These are phyloP conservation scores for Aspergillus sergii DNA, from an alignment of 2,329 filamentous ascomycete genomes.

Conservation along the genomic window DNA sequence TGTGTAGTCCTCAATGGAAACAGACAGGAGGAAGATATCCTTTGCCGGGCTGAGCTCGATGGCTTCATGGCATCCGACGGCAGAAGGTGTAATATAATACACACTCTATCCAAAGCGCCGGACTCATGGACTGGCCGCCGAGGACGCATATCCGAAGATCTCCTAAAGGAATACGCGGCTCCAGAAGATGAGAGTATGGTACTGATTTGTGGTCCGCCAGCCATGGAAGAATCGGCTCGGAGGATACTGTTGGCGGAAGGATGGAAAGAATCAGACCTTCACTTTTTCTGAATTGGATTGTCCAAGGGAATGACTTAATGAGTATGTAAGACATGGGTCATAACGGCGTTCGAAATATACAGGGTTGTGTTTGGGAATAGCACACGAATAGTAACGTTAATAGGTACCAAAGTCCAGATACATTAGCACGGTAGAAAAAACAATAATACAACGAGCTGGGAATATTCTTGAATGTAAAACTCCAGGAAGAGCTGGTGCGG, in stretches of 20 bases:
- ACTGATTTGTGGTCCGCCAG: conserved; percentile 76
- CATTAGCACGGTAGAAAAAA: neutral
- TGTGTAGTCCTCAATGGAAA: conserved; percentile 82
- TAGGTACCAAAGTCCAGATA: neutral
- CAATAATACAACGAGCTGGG: neutral
- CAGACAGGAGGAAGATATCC: conserved; percentile 74
- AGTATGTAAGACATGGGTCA: neutral
- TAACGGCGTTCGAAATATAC: neutral
- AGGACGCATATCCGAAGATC: conserved; percentile 66
- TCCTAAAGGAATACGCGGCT: conserved; percentile 62
- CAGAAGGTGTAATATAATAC: conserved; percentile 62
- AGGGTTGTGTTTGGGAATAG: neutral
- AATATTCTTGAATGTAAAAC: neutral
- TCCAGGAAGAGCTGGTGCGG: neutral
- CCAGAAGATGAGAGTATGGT: conserved; percentile 62
- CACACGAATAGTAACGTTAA: neutral
- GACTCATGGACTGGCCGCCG: conserved; percentile 68
- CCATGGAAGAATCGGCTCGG: conserved; percentile 70
- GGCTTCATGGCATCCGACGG: conserved; percentile 56
- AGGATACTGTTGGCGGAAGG: conserved; percentile 62
- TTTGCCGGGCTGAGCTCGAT: conserved; percentile 75
- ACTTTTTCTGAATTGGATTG: conserved; percentile 66
- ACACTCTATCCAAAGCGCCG: conserved; percentile 68
- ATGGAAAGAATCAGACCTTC: conserved; percentile 71
- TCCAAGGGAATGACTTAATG: neutral